Base-by-base conservation (phyloP, 495 filamentous ascomycete species). In the Neurospora sp. region DNA sequence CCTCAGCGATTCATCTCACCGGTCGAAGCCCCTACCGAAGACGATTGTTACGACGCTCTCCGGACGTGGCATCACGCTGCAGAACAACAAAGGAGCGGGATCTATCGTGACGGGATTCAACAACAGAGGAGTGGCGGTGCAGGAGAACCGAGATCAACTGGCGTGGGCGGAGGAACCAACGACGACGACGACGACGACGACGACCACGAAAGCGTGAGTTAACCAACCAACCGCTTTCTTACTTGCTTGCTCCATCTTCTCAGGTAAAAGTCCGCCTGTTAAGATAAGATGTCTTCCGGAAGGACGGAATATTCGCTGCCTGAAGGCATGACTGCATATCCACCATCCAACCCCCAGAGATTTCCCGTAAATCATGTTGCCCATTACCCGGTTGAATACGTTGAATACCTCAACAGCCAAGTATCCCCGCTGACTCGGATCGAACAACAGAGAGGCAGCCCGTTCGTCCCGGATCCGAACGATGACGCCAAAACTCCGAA, bases 41-140 rank as follows among this genome's bases (percentile, higher is more conserved):
- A 78, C 35, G 74, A 79, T 44, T 81, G 80, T 42, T 70, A 70
- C 12, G 72, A 73, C 8, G 74, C 71, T 16, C 78, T 81, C 8
- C 61, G 69, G 22, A 40, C 70, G 12, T 80, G 77, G 78, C 78
- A 79, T 16, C 37, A 37, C 8, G 65, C 48, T 17, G 73, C 72
- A 3, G 70, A 74, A 27, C 12, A 59, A 39, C 40, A 53, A 27
- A 65, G 53, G 14, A 35, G 53, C 27, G 53, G 6, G 12, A 8
- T 17, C 6, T 16, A 17, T 3, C 4, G 48, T 59, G 40, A 59
- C 27, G 53, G 27, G 27, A 7, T 4, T 35, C 22, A 61, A 53
- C 53, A 61, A 17, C 31, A 65, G 27, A 17, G 27, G 27, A 65
- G 20, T 22, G 45, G 10, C 3, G 48, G 53, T 22, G 12, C 22